Evolutionary conservation across 2,329 filamentous ascomycete genomes (phyloP).

Genomic region (Clarireedia hainanense): DNA sequence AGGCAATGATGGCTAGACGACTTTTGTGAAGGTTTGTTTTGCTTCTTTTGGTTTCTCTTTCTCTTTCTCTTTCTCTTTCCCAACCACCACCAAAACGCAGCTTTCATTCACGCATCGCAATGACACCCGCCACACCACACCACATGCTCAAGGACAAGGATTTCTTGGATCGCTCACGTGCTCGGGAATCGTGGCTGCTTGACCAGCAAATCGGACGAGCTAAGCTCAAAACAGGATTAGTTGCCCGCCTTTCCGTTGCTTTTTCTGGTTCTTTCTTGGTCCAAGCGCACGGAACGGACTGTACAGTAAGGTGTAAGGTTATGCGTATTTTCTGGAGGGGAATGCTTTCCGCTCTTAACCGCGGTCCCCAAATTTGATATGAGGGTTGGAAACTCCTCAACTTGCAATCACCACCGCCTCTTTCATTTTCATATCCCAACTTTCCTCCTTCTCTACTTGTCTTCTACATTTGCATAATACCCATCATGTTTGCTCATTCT

Average conservation of each 20-base stretch:
- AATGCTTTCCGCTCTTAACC: conserved; percentile 4
- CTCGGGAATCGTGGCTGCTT: neutral
- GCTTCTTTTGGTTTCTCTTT: too few relatives aligned
- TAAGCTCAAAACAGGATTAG: neutral
- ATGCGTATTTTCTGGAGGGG: neutral
- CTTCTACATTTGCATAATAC: neutral
- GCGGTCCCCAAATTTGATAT: neutral
- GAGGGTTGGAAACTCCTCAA: too few relatives aligned
- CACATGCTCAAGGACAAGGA: neutral
- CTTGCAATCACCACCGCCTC: neutral
- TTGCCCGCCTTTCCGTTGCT: neutral
- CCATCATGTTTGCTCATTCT: conserved; percentile 27
- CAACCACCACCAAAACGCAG: too few relatives aligned
- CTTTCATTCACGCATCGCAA: too few relatives aligned
- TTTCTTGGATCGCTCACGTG: neutral
- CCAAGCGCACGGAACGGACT: neutral
- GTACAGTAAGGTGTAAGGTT: too few relatives aligned
- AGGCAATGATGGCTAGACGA: neutral
- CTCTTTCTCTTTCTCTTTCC: too few relatives aligned
- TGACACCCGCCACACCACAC: neutral
- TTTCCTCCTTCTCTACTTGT: neutral
- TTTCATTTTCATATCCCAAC: neutral
- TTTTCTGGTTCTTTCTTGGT: neutral
- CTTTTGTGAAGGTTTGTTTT: too few relatives aligned
- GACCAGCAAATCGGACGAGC: neutral